These are phyloP conservation scores for Leccinum obscurum DNA, from an alignment of 768 basidiomycete species.

Conservation along the genomic window DNA sequence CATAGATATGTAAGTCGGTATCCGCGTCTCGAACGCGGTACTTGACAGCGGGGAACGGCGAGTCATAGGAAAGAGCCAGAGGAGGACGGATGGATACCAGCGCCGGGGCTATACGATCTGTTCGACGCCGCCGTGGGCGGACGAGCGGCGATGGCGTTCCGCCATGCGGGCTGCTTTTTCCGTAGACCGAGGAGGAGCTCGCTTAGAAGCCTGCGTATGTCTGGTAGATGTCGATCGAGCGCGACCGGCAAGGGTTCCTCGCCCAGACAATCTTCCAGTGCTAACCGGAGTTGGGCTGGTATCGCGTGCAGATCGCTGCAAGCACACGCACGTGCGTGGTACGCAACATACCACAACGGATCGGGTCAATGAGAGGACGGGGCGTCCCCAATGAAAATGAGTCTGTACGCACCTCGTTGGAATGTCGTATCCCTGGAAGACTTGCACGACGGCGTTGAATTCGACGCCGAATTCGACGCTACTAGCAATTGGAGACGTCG, in stretches of 20 bases:
- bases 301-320: constrained; percentile 41
- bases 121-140: no score
- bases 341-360: no score
- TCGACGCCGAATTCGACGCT: constrained; percentile 81
- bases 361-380: no score
- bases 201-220: constrained; percentile 36
- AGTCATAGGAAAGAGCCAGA: no score
- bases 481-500: constrained; percentile 84
- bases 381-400: constrained; percentile 2
- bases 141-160: constrained; percentile 2
- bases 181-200: constrained; percentile 41
- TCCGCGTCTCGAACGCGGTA: no score
- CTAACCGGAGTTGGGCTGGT: constrained; percentile 38
- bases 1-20: no score
- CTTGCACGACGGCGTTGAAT: constrained; percentile 76
- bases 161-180: constrained; percentile 42
- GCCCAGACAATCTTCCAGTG: constrained; percentile 45
- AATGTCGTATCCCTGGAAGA: constrained; percentile 74
- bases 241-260: constrained; percentile 37
- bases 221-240: constrained; percentile 39
- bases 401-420: constrained; percentile 62
- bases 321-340: no score
- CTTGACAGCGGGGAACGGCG: no score
- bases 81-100: no score
- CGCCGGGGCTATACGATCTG: no score